Base-by-base conservation (phyloP, 2,329 filamentous ascomycete genomes). In the Fusarium sp. region DNA sequence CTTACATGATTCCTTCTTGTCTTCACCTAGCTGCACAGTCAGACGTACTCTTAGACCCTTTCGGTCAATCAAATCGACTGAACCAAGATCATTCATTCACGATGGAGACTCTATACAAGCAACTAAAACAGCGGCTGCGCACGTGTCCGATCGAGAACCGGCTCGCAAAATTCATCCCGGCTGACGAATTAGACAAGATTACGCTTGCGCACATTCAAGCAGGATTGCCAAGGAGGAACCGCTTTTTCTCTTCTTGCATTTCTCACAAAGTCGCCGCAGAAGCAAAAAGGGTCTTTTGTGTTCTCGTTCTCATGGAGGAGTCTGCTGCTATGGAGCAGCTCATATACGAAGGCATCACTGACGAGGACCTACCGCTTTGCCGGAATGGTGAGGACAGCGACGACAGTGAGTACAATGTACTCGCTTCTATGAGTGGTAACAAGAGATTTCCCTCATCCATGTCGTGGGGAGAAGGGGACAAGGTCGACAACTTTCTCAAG, bases 351-450 rank as follows among this genome's bases (percentile, higher is more conserved):
- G 69, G 63, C 1, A 60, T 74, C 14, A 30, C 35, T 2, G 73
- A 75, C 6, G 43, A 54, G 15, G 64, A 74, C 12, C 69, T 74
- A 30, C 73, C 73, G 9, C 65, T 74, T 4, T 38, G n/a, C 14
- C 30, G 61, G 11, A 54, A 50, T 22, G 45, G 3, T 5, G 45
- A 50, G 4, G 37, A 40, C 37, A 10, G 8, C 37, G 8, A 38
- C 4, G 22, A 47, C 22, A 22, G 47, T 5, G 32, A 63, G 4
- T n/a, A 30, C 11, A 64, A 50, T 4, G 22, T 72, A 6, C 27
- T 65, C 3, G n/a, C 57, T 22, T 75, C 71, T 2, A 3, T 37
- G 6, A 45, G 25, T 11, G 50, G 30, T 12, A 57, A 22, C 2
- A 68, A 65, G 9, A 17, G 5, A 1, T 72, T 68, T 3, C 6